These are phyloP conservation scores for Discostella stelligeroides DNA, from an alignment of 108 stramenopile genomes.

Conservation along the genomic window DNA sequence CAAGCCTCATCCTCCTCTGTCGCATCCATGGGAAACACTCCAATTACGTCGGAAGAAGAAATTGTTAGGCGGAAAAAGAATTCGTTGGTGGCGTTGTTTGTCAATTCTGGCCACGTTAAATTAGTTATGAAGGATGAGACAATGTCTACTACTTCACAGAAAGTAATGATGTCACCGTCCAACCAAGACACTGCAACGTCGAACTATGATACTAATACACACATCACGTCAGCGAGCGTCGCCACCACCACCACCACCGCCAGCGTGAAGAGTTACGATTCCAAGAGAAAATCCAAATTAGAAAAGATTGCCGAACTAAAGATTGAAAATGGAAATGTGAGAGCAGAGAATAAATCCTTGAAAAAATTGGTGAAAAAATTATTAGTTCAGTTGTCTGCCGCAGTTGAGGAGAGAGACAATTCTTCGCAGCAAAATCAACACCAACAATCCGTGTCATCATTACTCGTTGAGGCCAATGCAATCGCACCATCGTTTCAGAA, in stretches of 20 bases:
- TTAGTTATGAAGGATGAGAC: constrained; percentile 12
- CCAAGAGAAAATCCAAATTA: constrained; percentile 22
- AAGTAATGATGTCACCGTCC: neutral
- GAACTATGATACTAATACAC: neutral
- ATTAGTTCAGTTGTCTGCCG: constrained; percentile 22
- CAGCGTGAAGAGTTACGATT: neutral
- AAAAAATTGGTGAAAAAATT: constrained; percentile 47
- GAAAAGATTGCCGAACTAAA: constrained; percentile 45
- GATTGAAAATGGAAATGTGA: constrained; percentile 26
- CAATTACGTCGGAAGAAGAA: neutral
- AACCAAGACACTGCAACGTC: neutral
- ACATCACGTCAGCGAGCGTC: neutral
- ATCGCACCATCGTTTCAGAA: no score
- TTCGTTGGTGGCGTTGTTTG: constrained; percentile 28
- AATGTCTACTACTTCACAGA: neutral
- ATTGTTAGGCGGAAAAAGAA: neutral
- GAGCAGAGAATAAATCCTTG: constrained; percentile 40
- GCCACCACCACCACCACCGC: neutral
- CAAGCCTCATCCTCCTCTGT: neutral
- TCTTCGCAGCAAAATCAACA: constrained; percentile 1
- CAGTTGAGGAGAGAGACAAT: constrained; percentile 19
- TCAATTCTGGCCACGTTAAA: constrained; percentile 40
- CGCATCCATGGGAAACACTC: constrained; percentile 6
- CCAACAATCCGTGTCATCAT: neutral
- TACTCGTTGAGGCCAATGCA: neutral